Percentiles rank a stretch among this genome's conserved stretches.
Conservation (phyloP, 106 monocot species). For the Platanthera guangdongensis region DNA sequence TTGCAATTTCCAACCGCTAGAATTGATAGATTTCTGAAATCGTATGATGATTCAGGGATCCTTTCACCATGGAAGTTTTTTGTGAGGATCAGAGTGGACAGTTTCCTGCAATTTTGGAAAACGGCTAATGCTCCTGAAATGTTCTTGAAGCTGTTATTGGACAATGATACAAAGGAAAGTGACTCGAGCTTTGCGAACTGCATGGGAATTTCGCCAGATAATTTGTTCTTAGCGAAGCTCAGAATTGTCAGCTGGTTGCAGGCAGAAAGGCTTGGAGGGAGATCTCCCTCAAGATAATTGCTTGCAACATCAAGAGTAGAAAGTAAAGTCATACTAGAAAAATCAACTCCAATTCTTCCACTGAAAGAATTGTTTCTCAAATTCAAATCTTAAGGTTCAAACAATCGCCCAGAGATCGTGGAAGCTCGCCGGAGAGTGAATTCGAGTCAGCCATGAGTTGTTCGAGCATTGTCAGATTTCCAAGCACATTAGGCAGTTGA, state of each 20-base stretch:
- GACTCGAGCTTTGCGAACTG: slow-evolving; percentile 37
- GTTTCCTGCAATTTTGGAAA: slow-evolving; percentile 41
- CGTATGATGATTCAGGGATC: slow-evolving; percentile 19
- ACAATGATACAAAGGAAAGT: slow-evolving; percentile 49
- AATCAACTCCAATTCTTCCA: slow-evolving; percentile 42
- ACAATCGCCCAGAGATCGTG: slow-evolving; percentile 27
- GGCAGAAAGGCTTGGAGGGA: slow-evolving; percentile 38
- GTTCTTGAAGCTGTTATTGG: slow-evolving; percentile 59
- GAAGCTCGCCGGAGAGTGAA: slow-evolving; percentile 41
- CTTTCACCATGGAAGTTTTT: slow-evolving; percentile 56
- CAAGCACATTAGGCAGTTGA: slow-evolving; percentile 50
- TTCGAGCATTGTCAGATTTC: slow-evolving; percentile 32
- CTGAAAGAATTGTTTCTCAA: slow-evolving; percentile 51
- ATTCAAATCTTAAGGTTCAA: slow-evolving; percentile 29
- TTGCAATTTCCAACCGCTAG: slow-evolving; percentile 54
- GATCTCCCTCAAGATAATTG: slow-evolving; percentile 36
- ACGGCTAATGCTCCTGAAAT: slow-evolving; percentile 32
- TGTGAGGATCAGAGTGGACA: slow-evolving; percentile 56
- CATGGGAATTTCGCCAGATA: slow-evolving; percentile 42
- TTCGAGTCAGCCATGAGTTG: slow-evolving; percentile 38
- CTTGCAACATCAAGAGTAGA: slow-evolving; percentile 49
- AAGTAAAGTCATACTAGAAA: slow-evolving; percentile 37
- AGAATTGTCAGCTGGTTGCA: slow-evolving; percentile 41
- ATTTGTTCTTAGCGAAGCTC: slow-evolving; percentile 51
- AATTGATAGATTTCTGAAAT: slow-evolving; percentile 37